These are phyloP conservation scores for Pterocarpus macrocarpus DNA, from an alignment of 306 rosid genomes.

Conservation along the genomic window DNA sequence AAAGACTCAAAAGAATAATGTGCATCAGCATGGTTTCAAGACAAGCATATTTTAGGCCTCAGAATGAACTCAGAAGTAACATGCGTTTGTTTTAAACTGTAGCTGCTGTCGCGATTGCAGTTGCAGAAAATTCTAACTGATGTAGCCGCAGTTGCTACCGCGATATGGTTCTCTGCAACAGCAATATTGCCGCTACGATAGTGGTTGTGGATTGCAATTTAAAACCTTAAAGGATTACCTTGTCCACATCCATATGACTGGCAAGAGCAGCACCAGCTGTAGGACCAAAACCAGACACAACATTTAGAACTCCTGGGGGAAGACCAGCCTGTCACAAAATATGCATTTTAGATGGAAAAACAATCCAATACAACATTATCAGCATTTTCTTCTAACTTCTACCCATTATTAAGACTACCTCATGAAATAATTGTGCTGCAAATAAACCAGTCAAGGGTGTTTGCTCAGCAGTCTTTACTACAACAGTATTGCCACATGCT, in stretches of 20 bases:
- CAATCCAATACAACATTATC: too few relatives aligned
- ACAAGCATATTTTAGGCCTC: neutral
- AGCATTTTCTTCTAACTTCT: too few relatives aligned
- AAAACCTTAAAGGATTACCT: constrained; percentile 49
- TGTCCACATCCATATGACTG: constrained; percentile 79
- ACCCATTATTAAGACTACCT: constrained; percentile 41
- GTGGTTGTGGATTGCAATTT: too few relatives aligned
- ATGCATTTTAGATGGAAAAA: neutral
- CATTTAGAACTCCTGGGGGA: constrained; percentile 70
- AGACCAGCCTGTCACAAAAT: constrained; percentile 71
- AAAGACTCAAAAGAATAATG: neutral
- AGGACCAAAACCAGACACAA: constrained; percentile 72
- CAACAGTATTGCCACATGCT: constrained; percentile 73
- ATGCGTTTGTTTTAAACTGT: neutral
- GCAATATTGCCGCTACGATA: too few relatives aligned
- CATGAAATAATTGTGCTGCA: constrained; percentile 62
- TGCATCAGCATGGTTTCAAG: neutral
- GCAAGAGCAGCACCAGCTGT: constrained; percentile 80
- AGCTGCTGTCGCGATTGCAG: too few relatives aligned
- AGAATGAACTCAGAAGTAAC: neutral
- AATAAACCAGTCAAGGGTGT: constrained; percentile 75
- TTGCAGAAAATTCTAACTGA: too few relatives aligned
- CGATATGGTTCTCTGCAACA: too few relatives aligned
- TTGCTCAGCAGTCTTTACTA: constrained; percentile 75
- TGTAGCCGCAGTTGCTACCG: too few relatives aligned